Base-by-base conservation (phyloP, 805 yeast species). In the Lipomyces sp. region DNA sequence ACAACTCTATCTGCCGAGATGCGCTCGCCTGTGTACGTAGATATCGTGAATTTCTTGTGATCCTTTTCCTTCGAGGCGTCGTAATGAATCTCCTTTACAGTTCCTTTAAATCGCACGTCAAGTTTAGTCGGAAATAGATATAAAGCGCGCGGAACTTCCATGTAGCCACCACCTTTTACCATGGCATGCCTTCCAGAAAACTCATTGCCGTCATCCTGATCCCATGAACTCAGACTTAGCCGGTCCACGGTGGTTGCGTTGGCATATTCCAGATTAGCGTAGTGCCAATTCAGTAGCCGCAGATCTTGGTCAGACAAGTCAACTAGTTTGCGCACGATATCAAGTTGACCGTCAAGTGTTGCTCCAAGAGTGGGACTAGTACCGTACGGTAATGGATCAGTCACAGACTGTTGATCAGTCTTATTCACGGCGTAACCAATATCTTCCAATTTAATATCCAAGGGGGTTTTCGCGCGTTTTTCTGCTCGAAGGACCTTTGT, bases 151-250 rank as follows among this genome's bases (percentile, higher is more conserved):
- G 68, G 64, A 16, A 71, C 57, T 1, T 70, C 56, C 52, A 60
- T 58, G 59, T 63, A 67, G 3, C 61, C 59, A 1, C 74, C 75
- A 37, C 68, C 65, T 16, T 66, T 60, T 2, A 70, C 57, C 67
- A 70, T 68, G 2, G 69, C 63, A 45, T 70, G 73, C 14, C 65
- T 61, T 2, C 75, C 75, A 1, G 70, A 61, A 43, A 72, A 71
- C 46, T 70, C 65, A 42, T 68, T 65, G 1, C 67, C 69, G 29
- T 70, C 71, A 37, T 71, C 72, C 47, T 71, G 74, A 24, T 71
- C 70, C 75, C 75, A 71, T 18, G 68, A 59, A 6, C 67, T 60
- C 18, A 71, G 58, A 45, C 73, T 66, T 23, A 71, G 62, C 26
- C 64, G 55, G 42, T 69, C 64, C 19, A 70, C 53, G 13, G 60